Evolutionary conservation across 2,329 filamentous ascomycete species (phyloP).

Genomic region (Aureobasidium pullulans): DNA sequence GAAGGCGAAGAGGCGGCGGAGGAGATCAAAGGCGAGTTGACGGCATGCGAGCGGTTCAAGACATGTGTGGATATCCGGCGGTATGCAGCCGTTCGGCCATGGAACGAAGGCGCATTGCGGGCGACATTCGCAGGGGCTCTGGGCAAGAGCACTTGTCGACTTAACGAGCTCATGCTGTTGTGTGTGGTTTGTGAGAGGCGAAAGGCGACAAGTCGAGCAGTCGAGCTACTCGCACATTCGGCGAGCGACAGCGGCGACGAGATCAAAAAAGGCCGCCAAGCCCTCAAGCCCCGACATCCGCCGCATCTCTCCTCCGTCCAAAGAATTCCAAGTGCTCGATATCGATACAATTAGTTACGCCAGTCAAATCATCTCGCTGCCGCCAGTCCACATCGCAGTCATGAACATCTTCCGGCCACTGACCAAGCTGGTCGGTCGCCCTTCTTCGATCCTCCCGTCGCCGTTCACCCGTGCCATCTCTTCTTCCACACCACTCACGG

Average conservation of each 20-base stretch:
- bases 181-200: conserved; percentile 1
- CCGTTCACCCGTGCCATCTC: background rate
- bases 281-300: background rate
- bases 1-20: conserved; percentile 20
- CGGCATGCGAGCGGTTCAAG: background rate
- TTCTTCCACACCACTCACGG: background rate
- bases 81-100: conserved; percentile 41
- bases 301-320: background rate
- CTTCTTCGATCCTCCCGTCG: background rate
- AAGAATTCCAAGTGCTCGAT: background rate
- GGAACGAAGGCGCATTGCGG: conserved; percentile 32
- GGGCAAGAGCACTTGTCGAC: conserved; percentile 25
- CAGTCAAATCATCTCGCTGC: background rate
- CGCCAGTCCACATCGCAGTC: background rate
- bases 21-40: conserved; percentile 17
- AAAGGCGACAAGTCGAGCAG: background rate
- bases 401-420: conserved; percentile 11
- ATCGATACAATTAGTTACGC: background rate
- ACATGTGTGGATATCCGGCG: conserved; percentile 35
- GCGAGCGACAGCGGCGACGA: background rate
- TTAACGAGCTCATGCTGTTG: conserved; percentile 39
- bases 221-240: background rate
- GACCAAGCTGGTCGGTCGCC: background rate
- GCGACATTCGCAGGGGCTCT: conserved; percentile 33
- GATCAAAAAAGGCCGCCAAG: background rate